Conservation (phyloP, 2,329 filamentous ascomycete species). For the Aspergillus japonicus region DNA sequence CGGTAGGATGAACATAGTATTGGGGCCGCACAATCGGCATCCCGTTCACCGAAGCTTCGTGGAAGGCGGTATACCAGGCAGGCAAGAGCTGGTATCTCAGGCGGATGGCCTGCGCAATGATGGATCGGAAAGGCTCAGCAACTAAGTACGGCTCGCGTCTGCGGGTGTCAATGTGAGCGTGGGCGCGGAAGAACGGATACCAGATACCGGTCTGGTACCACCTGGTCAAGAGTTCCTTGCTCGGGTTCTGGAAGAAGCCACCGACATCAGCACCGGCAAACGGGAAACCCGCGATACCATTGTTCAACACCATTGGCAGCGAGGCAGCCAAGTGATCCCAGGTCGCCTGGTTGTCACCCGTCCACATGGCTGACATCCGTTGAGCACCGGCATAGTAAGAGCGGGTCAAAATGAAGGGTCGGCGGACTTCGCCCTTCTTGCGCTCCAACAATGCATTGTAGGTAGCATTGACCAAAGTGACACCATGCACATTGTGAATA, state of each 20-base stretch:
- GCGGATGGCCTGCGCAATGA: slow-evolving; percentile 83
- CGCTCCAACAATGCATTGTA: slow-evolving; percentile 80
- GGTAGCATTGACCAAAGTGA: slow-evolving; percentile 94
- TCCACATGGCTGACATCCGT: slow-evolving; percentile 94
- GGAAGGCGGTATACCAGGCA: slow-evolving; percentile 96
- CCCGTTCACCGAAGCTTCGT: slow-evolving; percentile 77
- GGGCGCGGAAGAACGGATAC: slow-evolving; percentile 96
- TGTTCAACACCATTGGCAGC: slow-evolving; percentile 88
- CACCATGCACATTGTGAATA: slow-evolving; percentile 90
- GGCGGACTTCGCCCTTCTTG: slow-evolving; percentile 78
- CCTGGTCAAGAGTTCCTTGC: slow-evolving; percentile 82
- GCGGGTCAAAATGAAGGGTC: slow-evolving; percentile 89
- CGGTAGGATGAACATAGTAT: slow-evolving; percentile 84
- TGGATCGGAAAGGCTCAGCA: slow-evolving; percentile 78
- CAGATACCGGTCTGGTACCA: slow-evolving; percentile 98
- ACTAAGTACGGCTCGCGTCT: slow-evolving; percentile 89
- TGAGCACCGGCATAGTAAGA: slow-evolving; percentile 92
- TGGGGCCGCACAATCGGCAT: slow-evolving; percentile 88
- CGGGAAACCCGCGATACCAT: slow-evolving; percentile 89
- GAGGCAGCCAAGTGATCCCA: slow-evolving; percentile 90
- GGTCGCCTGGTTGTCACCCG: slow-evolving; percentile 90
- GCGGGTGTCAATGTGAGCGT: slow-evolving; percentile 94
- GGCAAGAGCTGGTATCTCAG: slow-evolving; percentile 87
- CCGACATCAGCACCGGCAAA: slow-evolving; percentile 95
- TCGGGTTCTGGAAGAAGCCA: slow-evolving; percentile 96